A percentile compares a stretch with the other conserved stretches of the same genome.
These are phyloP conservation scores for Aspergillus baeticus DNA, from an alignment of 495 filamentous ascomycete species.

Conservation along the genomic window DNA sequence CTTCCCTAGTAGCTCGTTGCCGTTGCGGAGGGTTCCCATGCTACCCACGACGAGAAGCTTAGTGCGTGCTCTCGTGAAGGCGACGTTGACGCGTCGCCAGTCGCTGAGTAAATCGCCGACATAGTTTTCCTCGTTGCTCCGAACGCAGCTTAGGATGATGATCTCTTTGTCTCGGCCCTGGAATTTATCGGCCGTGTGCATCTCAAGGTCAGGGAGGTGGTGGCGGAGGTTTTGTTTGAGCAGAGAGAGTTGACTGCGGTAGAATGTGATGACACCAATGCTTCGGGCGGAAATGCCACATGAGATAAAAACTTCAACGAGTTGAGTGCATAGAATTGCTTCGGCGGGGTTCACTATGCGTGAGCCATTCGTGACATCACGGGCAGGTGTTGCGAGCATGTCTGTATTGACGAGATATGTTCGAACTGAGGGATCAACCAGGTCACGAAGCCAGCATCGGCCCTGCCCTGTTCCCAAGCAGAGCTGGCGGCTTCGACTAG, in stretches of 20 bases:
- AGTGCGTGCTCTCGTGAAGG: conserved; percentile 84
- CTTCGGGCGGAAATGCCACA: conserved; percentile 70
- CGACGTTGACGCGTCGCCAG: conserved; percentile 92
- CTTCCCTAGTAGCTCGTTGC: conserved; percentile 71
- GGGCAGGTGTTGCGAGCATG: conserved; percentile 55
- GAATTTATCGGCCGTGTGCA: conserved; percentile 95
- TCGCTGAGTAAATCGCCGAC: conserved; percentile 90
- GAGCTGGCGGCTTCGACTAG: conserved; percentile 32
- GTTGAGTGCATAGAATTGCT: conserved; percentile 68
- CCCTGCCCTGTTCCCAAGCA: conserved; percentile 51
- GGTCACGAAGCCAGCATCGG: conserved; percentile 79
- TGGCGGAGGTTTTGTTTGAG: conserved; percentile 55
- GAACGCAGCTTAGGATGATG: conserved; percentile 79
- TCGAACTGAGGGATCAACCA: conserved; percentile 65
- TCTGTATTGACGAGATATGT: conserved; percentile 91
- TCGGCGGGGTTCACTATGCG: conserved; percentile 85
- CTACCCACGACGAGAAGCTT: conserved; percentile 89
- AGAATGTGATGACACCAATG: conserved; percentile 98
- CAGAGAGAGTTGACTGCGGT: conserved; percentile 81
- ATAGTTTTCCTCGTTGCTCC: conserved; percentile 73
- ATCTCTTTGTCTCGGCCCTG: conserved; percentile 95
- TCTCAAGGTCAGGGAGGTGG: conserved; percentile 64
- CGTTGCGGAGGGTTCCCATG: conserved; percentile 64
- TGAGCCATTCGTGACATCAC: conserved; percentile 71
- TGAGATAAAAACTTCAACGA: conserved; percentile 74